Percentiles rank a stretch among this genome's conserved stretches.
These are phyloP conservation scores for Starmerella apis DNA, from an alignment of 805 yeast species.

Conservation along the genomic window DNA sequence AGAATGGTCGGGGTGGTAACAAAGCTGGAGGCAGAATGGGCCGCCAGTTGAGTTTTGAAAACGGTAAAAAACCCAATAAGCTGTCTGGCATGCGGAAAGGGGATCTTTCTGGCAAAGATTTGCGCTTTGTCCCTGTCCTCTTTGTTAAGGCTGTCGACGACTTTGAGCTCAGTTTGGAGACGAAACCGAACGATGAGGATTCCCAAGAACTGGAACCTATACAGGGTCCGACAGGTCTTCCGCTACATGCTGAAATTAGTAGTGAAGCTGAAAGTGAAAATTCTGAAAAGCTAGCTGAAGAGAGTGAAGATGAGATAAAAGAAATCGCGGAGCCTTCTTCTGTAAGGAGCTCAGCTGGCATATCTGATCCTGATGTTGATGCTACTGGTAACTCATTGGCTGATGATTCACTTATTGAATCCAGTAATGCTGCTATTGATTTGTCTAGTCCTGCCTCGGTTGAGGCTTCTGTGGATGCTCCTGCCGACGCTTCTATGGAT, in stretches of 20 bases:
- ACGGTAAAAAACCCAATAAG: background rate
- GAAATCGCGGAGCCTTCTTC: too few relatives aligned
- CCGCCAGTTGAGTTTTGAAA: background rate
- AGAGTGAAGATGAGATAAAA: background rate
- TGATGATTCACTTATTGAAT: too few relatives aligned
- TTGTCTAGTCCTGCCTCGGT: background rate
- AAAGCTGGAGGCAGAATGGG: background rate
- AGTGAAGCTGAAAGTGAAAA: too few relatives aligned
- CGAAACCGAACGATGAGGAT: constrained; percentile 3
- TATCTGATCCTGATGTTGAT: too few relatives aligned
- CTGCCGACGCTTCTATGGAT: background rate
- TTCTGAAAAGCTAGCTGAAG: background rate
- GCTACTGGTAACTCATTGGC: too few relatives aligned
- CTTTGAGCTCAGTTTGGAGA: constrained; percentile 3
- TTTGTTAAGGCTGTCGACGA: constrained; percentile 16
- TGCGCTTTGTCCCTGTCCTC: constrained; percentile 20
- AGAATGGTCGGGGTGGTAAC: background rate
- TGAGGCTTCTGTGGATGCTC: background rate
- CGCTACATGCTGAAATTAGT: background rate
- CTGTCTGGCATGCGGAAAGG: constrained; percentile 7
- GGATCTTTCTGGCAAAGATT: constrained; percentile 3
- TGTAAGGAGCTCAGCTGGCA: too few relatives aligned
- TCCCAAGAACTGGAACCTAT: background rate
- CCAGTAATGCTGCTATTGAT: background rate
- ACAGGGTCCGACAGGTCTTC: background rate